These are phyloP conservation scores for Oryza rufipogon DNA, from an alignment of 176 grass and related monocot genomes.

Conservation along the genomic window DNA sequence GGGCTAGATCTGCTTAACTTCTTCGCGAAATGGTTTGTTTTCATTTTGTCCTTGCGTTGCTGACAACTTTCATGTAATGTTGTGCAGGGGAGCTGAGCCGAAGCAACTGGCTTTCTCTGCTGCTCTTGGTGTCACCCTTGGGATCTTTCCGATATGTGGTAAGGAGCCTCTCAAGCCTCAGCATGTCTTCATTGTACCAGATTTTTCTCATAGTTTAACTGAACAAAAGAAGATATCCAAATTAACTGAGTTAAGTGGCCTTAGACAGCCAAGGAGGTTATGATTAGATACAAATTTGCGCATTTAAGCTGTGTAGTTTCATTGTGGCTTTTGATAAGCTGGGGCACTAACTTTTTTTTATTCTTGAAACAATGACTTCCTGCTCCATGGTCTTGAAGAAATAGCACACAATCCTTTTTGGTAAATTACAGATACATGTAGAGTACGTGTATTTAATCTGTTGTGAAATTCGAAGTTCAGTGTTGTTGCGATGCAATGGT, in stretches of 20 bases:
- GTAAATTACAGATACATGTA: background rate
- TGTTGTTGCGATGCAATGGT: background rate
- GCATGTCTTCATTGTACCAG: background rate
- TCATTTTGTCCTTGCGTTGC: constrained; percentile 4
- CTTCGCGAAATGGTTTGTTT: background rate
- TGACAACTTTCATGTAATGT: constrained; percentile 26
- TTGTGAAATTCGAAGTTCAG: background rate
- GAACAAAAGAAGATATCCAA: background rate
- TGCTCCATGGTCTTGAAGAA: too few species aligned
- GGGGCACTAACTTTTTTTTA: too few species aligned
- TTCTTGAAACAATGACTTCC: background rate
- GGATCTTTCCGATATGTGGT: constrained; percentile 93
- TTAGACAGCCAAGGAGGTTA: background rate
- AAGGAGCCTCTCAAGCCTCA: constrained; percentile 18
- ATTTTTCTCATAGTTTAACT: background rate
- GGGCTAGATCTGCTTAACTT: background rate
- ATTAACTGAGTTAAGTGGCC: background rate
- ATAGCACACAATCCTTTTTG: background rate
- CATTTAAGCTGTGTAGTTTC: background rate
- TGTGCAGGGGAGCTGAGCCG: constrained; percentile 83
- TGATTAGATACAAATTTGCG: background rate
- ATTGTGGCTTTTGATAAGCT: background rate
- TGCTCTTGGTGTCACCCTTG: constrained; percentile 81
- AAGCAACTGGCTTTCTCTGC: constrained; percentile 84
- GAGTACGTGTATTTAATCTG: background rate